phyloP scores from a whole-genome alignment of 2,329 filamentous ascomycete species.

The Claviceps quebecensis region DNA sequence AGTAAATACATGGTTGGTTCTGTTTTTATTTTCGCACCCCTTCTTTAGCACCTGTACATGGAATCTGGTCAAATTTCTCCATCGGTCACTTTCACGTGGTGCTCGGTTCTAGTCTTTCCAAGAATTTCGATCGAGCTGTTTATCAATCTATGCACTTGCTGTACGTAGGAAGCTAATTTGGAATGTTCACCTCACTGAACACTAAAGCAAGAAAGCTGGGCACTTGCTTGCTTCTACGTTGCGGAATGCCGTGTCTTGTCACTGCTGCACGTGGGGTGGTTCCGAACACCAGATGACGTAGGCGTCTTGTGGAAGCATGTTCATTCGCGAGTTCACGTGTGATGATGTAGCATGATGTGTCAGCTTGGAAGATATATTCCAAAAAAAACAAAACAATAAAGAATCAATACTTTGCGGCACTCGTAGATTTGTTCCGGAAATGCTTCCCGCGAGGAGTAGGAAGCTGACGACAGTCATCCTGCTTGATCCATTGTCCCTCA shows the following conservation, averaged over 20 bases:
- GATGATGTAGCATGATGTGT: too few relatives aligned
- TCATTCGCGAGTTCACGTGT: too few relatives aligned
- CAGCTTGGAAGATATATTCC: not conserved
- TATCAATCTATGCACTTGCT: not conserved
- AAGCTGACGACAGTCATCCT: constrained; percentile 44
- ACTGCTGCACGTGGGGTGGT: too few relatives aligned
- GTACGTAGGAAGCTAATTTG: not conserved
- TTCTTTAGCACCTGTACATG: not conserved
- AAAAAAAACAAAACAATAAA: not conserved
- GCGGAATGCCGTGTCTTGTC: too few relatives aligned
- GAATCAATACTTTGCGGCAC: not conserved
- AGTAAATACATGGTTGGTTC: not conserved
- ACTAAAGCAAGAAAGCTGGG: too few relatives aligned
- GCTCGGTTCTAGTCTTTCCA: not conserved
- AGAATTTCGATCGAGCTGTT: not conserved
- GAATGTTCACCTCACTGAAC: too few relatives aligned
- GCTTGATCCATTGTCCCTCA: constrained; percentile 48
- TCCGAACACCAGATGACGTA: too few relatives aligned
- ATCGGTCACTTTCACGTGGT: too few relatives aligned
- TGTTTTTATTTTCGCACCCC: not conserved
- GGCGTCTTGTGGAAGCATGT: too few relatives aligned
- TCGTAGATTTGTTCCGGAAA: not conserved
- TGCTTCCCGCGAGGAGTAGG: constrained; percentile 24
- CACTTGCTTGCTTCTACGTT: too few relatives aligned
- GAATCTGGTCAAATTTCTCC: too few relatives aligned